Conservation (phyloP, 2,329 filamentous ascomycete genomes). For the Zymoseptoria tritici region DNA sequence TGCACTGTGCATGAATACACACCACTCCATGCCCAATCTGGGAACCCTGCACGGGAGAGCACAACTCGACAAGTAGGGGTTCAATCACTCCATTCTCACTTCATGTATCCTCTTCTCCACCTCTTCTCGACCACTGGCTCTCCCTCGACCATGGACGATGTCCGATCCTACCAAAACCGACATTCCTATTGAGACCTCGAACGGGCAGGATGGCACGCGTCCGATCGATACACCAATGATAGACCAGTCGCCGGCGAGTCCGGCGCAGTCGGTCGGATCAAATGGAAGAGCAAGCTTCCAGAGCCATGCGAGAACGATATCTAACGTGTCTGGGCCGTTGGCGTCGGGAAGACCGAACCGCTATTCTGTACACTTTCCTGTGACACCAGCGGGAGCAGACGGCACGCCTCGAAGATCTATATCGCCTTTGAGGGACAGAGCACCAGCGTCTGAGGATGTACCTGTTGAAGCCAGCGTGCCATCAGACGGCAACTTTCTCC, state of each 20-base stretch:
- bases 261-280: slow-evolving; percentile 9
- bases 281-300: slow-evolving; percentile 19
- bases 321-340: slow-evolving; percentile 17
- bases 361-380: slow-evolving; percentile 43
- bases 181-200: neutral
- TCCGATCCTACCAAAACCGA: neutral
- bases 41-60: neutral
- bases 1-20: neutral
- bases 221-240: neutral
- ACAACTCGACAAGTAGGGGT: neutral
- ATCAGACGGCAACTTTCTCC: slow-evolving; percentile 56
- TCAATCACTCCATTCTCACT: neutral
- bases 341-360: slow-evolving; percentile 31
- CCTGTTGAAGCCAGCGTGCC: slow-evolving; percentile 36
- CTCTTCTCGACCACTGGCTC: neutral
- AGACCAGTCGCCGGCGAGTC: slow-evolving; percentile 10
- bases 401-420: slow-evolving; percentile 27
- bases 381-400: slow-evolving; percentile 31
- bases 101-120: neutral
- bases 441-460: slow-evolving; percentile 20
- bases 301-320: slow-evolving; percentile 24
- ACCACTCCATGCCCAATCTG: neutral
- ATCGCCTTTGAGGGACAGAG: slow-evolving; percentile 25
- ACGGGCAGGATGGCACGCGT: neutral
- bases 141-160: neutral